Conservation (phyloP, 208 protist species). For the Crithidia fasciculata region DNA sequence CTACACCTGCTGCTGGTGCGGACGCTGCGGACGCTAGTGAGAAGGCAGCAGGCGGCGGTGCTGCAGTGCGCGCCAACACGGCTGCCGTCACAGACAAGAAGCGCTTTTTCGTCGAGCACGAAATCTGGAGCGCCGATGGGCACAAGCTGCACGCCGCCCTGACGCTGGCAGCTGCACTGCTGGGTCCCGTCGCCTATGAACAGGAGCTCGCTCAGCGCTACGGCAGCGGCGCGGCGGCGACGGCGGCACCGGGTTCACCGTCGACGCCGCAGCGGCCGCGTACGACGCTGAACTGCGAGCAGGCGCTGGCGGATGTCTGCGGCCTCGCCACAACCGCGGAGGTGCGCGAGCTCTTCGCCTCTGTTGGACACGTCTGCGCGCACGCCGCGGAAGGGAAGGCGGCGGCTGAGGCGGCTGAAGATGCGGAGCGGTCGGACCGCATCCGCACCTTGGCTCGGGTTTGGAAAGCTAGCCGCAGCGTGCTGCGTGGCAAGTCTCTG, state of each 20-base stretch:
- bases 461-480: slow-evolving; percentile 19
- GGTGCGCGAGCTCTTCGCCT: slow-evolving; percentile 22
- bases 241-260: not conserved
- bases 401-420: not conserved
- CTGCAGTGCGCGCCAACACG: not conserved
- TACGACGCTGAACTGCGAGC: slow-evolving; percentile 31
- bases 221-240: not conserved
- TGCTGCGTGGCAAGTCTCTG: slow-evolving; percentile 9
- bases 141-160: slow-evolving; percentile 44
- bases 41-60: not conserved
- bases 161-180: slow-evolving; percentile 25
- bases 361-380: not conserved
- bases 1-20: too few species aligned
- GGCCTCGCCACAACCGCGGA: slow-evolving; percentile 18
- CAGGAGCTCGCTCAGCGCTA: slow-evolving; percentile 31
- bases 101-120: slow-evolving; percentile 46
- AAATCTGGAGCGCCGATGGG: slow-evolving; percentile 59
- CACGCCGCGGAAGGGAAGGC: not conserved
- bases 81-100: slow-evolving; percentile 12
- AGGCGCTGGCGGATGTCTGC: slow-evolving; percentile 20
- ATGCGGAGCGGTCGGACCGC: not conserved
- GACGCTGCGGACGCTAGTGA: too few species aligned
- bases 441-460: slow-evolving; percentile 6
- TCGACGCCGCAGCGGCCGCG: not conserved
- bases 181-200: slow-evolving; percentile 29